Evolutionary conservation across 805 yeast genomes (phyloP).

Genomic region (Starmerella stigmatis): DNA sequence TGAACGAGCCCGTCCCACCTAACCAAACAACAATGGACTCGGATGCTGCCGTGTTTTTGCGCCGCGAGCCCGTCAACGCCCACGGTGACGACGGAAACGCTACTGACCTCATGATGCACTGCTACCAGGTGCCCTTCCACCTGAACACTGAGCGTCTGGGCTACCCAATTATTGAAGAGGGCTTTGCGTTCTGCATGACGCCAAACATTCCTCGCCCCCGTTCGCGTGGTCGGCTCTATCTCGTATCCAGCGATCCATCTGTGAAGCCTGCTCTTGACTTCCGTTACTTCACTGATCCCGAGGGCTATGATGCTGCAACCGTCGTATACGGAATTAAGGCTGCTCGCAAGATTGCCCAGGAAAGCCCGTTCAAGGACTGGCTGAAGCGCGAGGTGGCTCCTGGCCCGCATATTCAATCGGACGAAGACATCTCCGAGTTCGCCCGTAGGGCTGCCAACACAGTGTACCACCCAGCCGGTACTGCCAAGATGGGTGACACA

Average conservation of each 20-base stretch:
- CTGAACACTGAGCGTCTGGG: slow-evolving; percentile 15
- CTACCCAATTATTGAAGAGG: slow-evolving; percentile 12
- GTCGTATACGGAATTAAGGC: slow-evolving; percentile 30
- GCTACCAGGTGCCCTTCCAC: slow-evolving; percentile 19
- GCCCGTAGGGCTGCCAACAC: slow-evolving; percentile 30
- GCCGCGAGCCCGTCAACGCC: slow-evolving; percentile 14
- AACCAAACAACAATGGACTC: slow-evolving; percentile 19
- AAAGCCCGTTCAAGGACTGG: slow-evolving; percentile 29
- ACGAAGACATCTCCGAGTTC: slow-evolving; percentile 28
- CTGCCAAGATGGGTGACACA: slow-evolving; percentile 24
- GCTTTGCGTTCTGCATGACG: slow-evolving; percentile 19
- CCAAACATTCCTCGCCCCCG: slow-evolving; percentile 19
- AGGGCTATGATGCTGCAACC: slow-evolving; percentile 30
- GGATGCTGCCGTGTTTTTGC: slow-evolving; percentile 15
- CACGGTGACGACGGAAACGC: slow-evolving; percentile 12
- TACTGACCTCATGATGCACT: slow-evolving; percentile 19
- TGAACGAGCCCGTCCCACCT: slow-evolving; percentile 13
- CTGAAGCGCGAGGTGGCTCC: slow-evolving; percentile 29
- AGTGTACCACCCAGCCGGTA: slow-evolving; percentile 32
- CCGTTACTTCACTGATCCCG: slow-evolving; percentile 23
- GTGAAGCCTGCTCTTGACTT: slow-evolving; percentile 19
- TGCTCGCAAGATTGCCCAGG: slow-evolving; percentile 28
- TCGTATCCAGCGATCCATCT: slow-evolving; percentile 12
- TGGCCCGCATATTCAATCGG: slow-evolving; percentile 29
- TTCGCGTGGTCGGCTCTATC: slow-evolving; percentile 16